Base-by-base conservation (phyloP, 2,329 filamentous ascomycete genomes). In the Neopestalotiopsis clavispora region DNA sequence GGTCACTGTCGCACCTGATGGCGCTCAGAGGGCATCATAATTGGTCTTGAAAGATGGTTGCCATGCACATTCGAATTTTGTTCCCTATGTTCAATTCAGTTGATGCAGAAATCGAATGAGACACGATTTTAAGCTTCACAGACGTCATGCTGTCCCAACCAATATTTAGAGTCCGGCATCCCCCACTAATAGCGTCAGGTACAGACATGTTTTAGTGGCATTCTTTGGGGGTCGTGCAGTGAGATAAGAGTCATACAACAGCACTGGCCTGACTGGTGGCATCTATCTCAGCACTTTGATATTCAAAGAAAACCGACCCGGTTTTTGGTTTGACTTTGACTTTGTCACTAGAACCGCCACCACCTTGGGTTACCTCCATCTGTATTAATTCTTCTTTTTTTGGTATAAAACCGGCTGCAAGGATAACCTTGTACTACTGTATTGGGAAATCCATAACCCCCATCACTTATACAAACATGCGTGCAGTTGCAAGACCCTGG, bases 401-500 rank as follows among this genome's bases (percentile, higher is more conserved):
- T 38, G 34, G 34, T 49, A 49, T 20, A 6, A 17, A 20, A 20
- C 45, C n/a, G 17, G 45, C 14, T 52, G n/a, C 5, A 52, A 52
- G n/a, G 20, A 9, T 20, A 52, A n/a, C 45, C 45, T 52, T 52
- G 45, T 17, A 49, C 5, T n/a, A 14, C 5, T n/a, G n/a, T 49
- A 49, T n/a, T 14, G 42, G 14, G 13, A 49, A 17, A 17, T 9
- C 45, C 45, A n/a, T 52, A 4, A 9, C 45, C 20, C n/a, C 20
- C 9, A 52, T 52, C n/a, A 3, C 9, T 9, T n/a, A 17, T 17
- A n/a, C 45, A 52, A 20, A 52, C 45, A 78, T 78, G 77, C 49
- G 66, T 58, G 70, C 68, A 1, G 66, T 77, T 42, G 69, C 71
- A 14, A 76, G 72, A 57, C 71, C 74, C 62, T 76, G 77, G 76